Conservation (phyloP, 2,329 filamentous ascomycete species). For the Harringtonia aguacate region DNA sequence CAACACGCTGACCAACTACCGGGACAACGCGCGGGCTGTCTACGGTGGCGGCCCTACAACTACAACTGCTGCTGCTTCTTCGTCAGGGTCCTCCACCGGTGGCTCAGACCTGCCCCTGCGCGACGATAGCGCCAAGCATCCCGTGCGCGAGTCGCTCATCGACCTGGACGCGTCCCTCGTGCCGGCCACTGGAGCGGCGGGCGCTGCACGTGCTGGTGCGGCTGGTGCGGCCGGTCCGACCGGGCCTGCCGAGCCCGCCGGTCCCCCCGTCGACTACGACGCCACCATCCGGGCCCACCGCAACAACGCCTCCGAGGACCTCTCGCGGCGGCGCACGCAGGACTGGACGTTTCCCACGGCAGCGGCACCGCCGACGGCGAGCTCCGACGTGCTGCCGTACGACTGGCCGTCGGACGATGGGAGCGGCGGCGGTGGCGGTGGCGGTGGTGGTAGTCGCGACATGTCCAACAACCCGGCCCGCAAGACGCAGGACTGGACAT, state of each 20-base stretch:
- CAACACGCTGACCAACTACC: constrained; percentile 53
- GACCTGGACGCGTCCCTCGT: constrained; percentile 49
- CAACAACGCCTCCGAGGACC: constrained; percentile 43
- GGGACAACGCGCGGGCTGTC: constrained; percentile 50
- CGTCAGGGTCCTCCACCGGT: constrained; percentile 13
- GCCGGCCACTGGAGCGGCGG: too few relatives aligned
- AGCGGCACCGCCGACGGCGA: constrained; percentile 32
- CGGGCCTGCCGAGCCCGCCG: too few relatives aligned
- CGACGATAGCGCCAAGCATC: constrained; percentile 38
- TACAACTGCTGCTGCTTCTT: constrained; percentile 3
- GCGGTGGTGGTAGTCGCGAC: too few relatives aligned
- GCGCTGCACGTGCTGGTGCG: too few relatives aligned
- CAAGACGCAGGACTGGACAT: constrained; percentile 2
- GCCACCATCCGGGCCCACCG: constrained; percentile 38
- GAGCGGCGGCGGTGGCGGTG: too few relatives aligned
- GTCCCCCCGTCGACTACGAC: constrained; percentile 30
- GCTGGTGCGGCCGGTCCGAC: too few relatives aligned
- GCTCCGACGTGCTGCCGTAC: constrained; percentile 34
- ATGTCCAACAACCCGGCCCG: not conserved
- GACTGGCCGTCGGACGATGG: constrained; percentile 21
- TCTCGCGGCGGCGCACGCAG: constrained; percentile 25
- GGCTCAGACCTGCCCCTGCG: constrained; percentile 47
- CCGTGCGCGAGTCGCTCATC: constrained; percentile 51
- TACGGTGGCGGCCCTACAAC: constrained; percentile 31
- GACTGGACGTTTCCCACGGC: constrained; percentile 44